phyloP scores from a whole-genome alignment of 805 yeast genomes.

The Sugiyamaella mastotermitis region DNA sequence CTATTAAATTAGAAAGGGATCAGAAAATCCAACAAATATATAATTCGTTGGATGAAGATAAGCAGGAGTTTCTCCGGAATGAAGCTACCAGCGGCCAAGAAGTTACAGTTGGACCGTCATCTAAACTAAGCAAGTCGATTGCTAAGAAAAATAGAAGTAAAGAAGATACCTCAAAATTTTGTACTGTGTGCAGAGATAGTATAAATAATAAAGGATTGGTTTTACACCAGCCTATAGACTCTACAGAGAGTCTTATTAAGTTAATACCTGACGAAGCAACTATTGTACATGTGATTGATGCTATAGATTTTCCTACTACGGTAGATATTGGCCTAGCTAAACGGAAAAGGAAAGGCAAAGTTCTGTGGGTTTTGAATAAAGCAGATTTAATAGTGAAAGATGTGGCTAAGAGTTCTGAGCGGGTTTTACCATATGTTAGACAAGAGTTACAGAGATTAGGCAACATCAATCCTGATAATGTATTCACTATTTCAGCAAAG shows the following conservation, averaged over 20 bases:
- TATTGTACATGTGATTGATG: constrained; percentile 56
- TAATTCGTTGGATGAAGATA: constrained; percentile 13
- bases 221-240: constrained; percentile 10
- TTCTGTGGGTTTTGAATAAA: constrained; percentile 34
- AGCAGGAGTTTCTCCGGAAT: constrained; percentile 10
- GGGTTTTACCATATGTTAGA: constrained; percentile 20
- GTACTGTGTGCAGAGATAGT: constrained; percentile 22
- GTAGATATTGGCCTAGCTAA: constrained; percentile 35
- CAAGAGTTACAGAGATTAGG: constrained; percentile 31
- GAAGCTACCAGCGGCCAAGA: constrained; percentile 8
- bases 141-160: constrained; percentile 8
- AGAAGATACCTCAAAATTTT: constrained; percentile 10
- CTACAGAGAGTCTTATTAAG: constrained; percentile 19
- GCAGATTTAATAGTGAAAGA: constrained; percentile 39
- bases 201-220: constrained; percentile 9
- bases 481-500: constrained; percentile 46
- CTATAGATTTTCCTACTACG: constrained; percentile 68
- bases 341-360: constrained; percentile 22
- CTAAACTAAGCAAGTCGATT: constrained; percentile 3
- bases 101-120: constrained; percentile 4
- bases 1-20: constrained; percentile 5
- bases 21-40: constrained; percentile 5
- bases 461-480: constrained; percentile 34
- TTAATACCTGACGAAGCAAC: constrained; percentile 41
- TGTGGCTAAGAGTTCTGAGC: constrained; percentile 21